phyloP scores from a whole-genome alignment of 768 basidiomycete genomes.

The Amanita pseudoporphyria region DNA sequence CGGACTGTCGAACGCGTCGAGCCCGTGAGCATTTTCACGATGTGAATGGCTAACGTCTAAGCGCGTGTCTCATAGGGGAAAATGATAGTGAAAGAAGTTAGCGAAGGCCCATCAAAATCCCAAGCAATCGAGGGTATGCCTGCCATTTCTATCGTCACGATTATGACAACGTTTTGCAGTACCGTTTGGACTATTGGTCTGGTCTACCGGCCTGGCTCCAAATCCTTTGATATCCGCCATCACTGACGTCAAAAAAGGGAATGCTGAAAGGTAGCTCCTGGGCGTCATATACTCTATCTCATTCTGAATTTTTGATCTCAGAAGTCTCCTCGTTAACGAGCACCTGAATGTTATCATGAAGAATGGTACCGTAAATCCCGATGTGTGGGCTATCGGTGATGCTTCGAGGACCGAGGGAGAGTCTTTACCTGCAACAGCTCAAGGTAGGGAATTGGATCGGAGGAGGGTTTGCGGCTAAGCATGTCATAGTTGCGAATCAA shows the following conservation, averaged over 20 bases:
- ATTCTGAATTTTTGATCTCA: constrained; percentile 2
- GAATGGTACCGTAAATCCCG: constrained; percentile 43
- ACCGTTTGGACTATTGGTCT: constrained; percentile 74
- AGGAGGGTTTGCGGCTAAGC: not conserved
- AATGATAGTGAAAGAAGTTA: constrained; percentile 62
- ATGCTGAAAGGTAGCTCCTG: constrained; percentile 37
- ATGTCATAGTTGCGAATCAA: constrained; percentile 57
- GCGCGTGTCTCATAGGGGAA: constrained; percentile 33
- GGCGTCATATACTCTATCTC: not conserved
- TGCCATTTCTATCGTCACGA: constrained; percentile 5
- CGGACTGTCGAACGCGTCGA: constrained; percentile 69
- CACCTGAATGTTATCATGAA: constrained; percentile 51
- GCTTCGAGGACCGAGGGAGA: constrained; percentile 48
- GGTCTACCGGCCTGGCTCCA: constrained; percentile 79
- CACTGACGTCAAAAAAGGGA: constrained; percentile 47
- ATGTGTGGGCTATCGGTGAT: constrained; percentile 82
- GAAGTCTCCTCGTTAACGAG: constrained; percentile 36
- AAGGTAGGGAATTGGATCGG: constrained; percentile 33
- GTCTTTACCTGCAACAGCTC: constrained; percentile 75
- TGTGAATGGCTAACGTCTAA: not conserved
- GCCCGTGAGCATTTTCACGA: constrained; percentile 25
- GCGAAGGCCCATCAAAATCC: constrained; percentile 40
- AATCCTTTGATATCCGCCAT: constrained; percentile 69
- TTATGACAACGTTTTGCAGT: constrained; percentile 29
- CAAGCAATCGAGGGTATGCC: constrained; percentile 3